These are phyloP conservation scores for Cladophialophora yegresii DNA, from an alignment of 2,329 filamentous ascomycete genomes.

Conservation along the genomic window DNA sequence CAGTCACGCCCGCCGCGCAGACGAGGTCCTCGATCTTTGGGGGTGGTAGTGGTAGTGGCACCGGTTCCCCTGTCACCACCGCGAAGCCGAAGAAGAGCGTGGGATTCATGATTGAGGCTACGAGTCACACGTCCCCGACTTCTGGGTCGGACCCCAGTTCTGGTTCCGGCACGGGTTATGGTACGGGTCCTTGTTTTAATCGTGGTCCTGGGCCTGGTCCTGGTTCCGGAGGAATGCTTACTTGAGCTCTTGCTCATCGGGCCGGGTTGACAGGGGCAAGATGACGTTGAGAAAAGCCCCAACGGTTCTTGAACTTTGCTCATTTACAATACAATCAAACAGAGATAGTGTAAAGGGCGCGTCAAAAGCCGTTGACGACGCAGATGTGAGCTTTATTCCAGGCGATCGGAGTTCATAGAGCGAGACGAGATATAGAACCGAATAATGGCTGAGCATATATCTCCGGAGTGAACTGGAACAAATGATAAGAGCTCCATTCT, in stretches of 20 bases:
- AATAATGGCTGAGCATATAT: not conserved
- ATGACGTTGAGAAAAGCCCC: not conserved
- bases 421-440: not conserved
- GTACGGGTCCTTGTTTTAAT: no score
- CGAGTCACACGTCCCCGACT: not conserved
- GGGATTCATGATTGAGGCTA: slow-evolving; percentile 7
- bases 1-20: not conserved
- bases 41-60: no score
- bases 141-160: not conserved
- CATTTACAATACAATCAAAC: not conserved
- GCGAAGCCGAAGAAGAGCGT: slow-evolving; percentile 26
- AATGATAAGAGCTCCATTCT: not conserved
- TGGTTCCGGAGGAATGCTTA: not conserved
- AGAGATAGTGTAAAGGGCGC: not conserved
- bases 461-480: not conserved
- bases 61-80: not conserved
- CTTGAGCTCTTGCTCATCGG: not conserved
- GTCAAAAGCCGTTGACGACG: not conserved
- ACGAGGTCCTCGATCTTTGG: slow-evolving; percentile 9
- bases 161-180: not conserved
- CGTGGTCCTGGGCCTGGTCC: no score
- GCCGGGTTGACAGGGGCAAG: not conserved
- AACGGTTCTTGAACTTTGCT: not conserved
- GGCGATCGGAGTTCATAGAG: not conserved
- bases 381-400: not conserved